These are phyloP conservation scores for Aspergillus novofumigatus DNA, from an alignment of 2,329 filamentous ascomycete species.

Conservation along the genomic window DNA sequence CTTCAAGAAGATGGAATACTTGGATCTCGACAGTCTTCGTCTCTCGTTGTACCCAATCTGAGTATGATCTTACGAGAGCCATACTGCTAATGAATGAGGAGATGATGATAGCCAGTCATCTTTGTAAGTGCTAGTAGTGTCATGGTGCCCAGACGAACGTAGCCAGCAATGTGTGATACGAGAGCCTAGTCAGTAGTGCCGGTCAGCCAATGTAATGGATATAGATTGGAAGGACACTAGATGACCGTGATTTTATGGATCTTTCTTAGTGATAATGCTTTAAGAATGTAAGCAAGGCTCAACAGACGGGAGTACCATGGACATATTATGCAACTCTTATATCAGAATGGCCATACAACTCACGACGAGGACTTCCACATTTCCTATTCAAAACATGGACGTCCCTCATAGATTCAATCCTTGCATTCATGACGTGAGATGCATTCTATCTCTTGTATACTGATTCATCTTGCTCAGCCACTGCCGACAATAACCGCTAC, in stretches of 20 bases:
- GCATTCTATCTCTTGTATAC: not conserved
- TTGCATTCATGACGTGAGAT: not conserved
- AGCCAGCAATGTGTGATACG: no score
- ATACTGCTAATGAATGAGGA: not conserved
- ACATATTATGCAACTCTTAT: not conserved
- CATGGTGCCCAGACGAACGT: not conserved
- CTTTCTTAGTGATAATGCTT: no score
- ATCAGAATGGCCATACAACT: not conserved
- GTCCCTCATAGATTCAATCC: no score
- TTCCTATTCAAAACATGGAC: no score
- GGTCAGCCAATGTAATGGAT: no score
- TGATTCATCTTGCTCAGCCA: no score
- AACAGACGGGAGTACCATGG: not conserved
- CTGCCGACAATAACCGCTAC: not conserved
- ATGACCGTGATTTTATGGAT: no score
- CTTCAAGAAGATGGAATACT: not conserved
- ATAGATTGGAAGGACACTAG: no score
- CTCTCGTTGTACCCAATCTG: not conserved
- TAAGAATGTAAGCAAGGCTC: not conserved
- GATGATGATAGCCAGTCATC: not conserved
- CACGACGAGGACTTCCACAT: no score
- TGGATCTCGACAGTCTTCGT: not conserved
- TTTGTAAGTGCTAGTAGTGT: not conserved
- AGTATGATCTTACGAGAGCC: not conserved
- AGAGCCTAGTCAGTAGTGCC: no score